A percentile compares a stretch with the other conserved stretches of the same genome.
phyloP scores from a whole-genome alignment of 2,329 filamentous ascomycete species.

The Podosphaera leucotricha region DNA sequence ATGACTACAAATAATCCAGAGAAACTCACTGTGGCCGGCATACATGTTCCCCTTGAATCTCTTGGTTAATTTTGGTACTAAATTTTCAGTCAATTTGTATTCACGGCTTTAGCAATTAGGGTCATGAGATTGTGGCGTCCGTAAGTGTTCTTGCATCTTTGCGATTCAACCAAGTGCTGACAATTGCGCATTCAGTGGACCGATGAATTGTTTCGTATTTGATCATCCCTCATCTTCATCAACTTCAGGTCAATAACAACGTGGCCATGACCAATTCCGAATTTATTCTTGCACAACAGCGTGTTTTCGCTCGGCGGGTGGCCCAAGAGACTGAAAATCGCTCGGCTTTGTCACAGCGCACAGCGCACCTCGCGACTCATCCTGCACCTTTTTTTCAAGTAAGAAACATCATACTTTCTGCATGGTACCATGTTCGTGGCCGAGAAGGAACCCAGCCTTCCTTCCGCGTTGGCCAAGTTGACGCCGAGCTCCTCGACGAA shows the following conservation, averaged over 20 bases:
- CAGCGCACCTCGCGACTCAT: conserved; percentile 30
- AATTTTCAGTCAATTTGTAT: too few relatives aligned
- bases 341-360: conserved; percentile 26
- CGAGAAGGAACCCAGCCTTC: conserved; percentile 61
- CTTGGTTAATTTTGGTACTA: too few relatives aligned
- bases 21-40: too few relatives aligned
- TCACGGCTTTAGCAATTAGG: too few relatives aligned
- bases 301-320: conserved; percentile 58
- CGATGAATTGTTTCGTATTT: too few relatives aligned
- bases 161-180: too few relatives aligned
- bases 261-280: conserved; percentile 13
- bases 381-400: conserved; percentile 39
- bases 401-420: conserved; percentile 22
- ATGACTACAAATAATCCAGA: too few relatives aligned
- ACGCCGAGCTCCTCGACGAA: conserved; percentile 84
- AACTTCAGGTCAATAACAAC: background rate
- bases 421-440: conserved; percentile 50
- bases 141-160: too few relatives aligned
- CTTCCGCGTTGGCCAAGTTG: conserved; percentile 86
- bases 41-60: too few relatives aligned
- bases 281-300: conserved; percentile 75
- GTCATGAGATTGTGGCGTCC: too few relatives aligned
- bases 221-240: background rate
- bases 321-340: conserved; percentile 46
- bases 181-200: too few relatives aligned